These are phyloP conservation scores for Pyrenophora graminea DNA, from an alignment of 2,329 filamentous ascomycete genomes.

Conservation along the genomic window DNA sequence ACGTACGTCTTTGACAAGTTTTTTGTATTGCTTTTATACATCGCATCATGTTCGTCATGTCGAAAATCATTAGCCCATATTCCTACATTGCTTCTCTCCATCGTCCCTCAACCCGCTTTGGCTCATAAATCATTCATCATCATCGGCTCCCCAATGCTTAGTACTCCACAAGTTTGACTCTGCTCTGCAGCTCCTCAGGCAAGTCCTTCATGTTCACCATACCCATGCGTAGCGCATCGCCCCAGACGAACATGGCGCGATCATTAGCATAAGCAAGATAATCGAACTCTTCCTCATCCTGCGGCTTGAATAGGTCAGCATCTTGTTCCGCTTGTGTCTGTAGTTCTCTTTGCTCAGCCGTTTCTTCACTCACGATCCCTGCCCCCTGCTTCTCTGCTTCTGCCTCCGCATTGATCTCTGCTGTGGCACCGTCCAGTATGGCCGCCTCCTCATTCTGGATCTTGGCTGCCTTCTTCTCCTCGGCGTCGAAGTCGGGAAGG, in stretches of 20 bases:
- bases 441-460: slow-evolving; percentile 25
- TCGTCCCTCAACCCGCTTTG: too few species aligned
- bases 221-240: slow-evolving; percentile 79
- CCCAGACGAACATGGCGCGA: slow-evolving; percentile 91
- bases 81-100: too few species aligned
- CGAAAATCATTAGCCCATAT: too few species aligned
- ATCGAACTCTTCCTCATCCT: slow-evolving; percentile 76
- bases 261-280: slow-evolving; percentile 92
- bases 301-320: slow-evolving; percentile 51
- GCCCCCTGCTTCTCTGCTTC: slow-evolving; percentile 24
- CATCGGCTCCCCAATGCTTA: slow-evolving; percentile 37
- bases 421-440: slow-evolving; percentile 33
- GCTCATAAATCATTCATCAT: not conserved
- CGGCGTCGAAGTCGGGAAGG: slow-evolving; percentile 58
- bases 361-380: slow-evolving; percentile 34
- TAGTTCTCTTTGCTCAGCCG: slow-evolving; percentile 26
- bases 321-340: slow-evolving; percentile 31
- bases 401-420: slow-evolving; percentile 25
- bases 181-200: slow-evolving; percentile 65
- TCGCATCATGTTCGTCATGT: too few species aligned
- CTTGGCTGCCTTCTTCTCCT: slow-evolving; percentile 19
- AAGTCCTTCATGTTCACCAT: slow-evolving; percentile 76
- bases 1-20: too few species aligned
- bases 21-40: too few species aligned
- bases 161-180: slow-evolving; percentile 72